Evolutionary conservation across 176 grass and related monocot species (phyloP).

Genomic region (Ensete ventricosum): DNA sequence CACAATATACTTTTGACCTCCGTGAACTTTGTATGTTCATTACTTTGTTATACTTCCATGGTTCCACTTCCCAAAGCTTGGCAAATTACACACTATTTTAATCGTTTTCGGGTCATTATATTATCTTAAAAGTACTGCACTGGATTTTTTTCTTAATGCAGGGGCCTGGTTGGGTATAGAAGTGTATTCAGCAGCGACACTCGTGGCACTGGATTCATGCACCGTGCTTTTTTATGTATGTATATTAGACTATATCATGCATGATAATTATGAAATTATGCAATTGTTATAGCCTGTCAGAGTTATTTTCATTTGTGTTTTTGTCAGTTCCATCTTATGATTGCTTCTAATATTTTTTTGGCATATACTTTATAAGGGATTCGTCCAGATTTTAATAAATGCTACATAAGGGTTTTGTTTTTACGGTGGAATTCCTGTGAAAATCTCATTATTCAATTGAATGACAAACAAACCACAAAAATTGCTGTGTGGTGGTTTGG

Average conservation of each 20-base stretch:
- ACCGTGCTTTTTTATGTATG: constrained; percentile 90
- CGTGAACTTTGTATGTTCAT: no score
- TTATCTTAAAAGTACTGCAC: not conserved
- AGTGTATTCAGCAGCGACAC: constrained; percentile 94
- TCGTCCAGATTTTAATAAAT: not conserved
- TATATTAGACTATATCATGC: constrained; percentile 6
- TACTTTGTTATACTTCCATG: no score
- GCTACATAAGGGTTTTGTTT: not conserved
- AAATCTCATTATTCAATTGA: not conserved
- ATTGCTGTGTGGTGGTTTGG: not conserved
- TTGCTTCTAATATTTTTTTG: not conserved
- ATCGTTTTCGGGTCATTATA: not conserved
- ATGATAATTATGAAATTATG: not conserved
- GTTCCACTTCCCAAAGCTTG: no score
- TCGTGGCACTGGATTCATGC: constrained; percentile 99
- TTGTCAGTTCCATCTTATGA: not conserved
- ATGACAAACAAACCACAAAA: not conserved
- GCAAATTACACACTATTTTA: not conserved
- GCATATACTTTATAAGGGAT: no score
- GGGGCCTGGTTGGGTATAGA: constrained; percentile 92
- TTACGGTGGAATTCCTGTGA: no score
- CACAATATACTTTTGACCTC: no score
- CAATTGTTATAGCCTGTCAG: not conserved
- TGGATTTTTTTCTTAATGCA: constrained; percentile 26
- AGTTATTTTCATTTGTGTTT: not conserved